Evolutionary conservation across 2,329 filamentous ascomycete species (phyloP).

Genomic region (Aspergillus persii): DNA sequence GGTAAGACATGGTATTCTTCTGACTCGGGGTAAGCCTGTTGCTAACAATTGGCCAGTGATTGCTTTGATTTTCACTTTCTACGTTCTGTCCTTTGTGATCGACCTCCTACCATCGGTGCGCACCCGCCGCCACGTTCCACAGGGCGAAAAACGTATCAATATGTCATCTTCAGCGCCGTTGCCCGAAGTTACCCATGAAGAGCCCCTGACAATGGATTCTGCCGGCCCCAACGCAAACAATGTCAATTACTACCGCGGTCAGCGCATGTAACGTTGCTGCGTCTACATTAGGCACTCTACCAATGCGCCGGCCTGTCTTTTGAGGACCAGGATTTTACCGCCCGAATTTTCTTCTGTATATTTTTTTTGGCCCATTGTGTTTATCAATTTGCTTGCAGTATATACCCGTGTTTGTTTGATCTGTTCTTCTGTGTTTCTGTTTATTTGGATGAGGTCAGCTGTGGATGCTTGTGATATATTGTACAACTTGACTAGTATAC

Average conservation of each 20-base stretch:
- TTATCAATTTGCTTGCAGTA: background rate
- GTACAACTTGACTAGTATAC: background rate
- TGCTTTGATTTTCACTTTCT: slow-evolving; percentile 82
- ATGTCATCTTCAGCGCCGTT: slow-evolving; percentile 20
- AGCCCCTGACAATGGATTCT: slow-evolving; percentile 40
- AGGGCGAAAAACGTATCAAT: slow-evolving; percentile 38
- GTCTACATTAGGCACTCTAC: background rate
- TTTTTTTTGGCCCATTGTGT: background rate
- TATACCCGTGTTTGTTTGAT: background rate
- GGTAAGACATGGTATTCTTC: slow-evolving; percentile 27
- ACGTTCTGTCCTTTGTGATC: slow-evolving; percentile 80
- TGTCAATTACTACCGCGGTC: slow-evolving; percentile 29
- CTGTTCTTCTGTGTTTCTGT: background rate
- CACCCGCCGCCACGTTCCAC: slow-evolving; percentile 52
- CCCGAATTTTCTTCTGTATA: background rate
- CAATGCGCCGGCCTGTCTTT: background rate
- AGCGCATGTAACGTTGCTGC: slow-evolving; percentile 20
- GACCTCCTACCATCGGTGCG: slow-evolving; percentile 78
- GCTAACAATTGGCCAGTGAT: slow-evolving; percentile 47
- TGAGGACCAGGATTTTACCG: background rate
- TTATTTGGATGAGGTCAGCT: background rate
- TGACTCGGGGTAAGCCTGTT: background rate
- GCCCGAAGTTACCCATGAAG: slow-evolving; percentile 28
- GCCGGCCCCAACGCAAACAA: slow-evolving; percentile 27
- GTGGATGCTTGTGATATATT: background rate